Conservation (phyloP, 1,284 basidiomycete genomes). For the Cutaneotrichosporon sp. region DNA sequence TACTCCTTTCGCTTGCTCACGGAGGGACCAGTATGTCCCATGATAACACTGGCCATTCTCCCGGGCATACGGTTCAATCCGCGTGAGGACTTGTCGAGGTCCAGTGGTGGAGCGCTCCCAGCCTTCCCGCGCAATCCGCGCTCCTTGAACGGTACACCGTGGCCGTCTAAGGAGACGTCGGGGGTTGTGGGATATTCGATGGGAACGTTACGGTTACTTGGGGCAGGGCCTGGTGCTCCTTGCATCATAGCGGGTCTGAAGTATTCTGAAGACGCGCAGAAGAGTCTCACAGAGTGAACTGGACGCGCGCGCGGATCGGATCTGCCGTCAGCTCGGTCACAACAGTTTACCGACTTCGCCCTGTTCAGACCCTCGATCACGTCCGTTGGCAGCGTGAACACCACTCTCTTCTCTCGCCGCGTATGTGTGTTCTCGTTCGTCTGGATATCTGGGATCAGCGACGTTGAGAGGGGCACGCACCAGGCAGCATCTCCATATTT, state of each 20-base stretch:
- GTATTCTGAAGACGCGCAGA: slow-evolving; percentile 86
- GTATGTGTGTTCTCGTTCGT: slow-evolving; percentile 30
- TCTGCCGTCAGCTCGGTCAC: slow-evolving; percentile 14
- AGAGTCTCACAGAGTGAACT: slow-evolving; percentile 60
- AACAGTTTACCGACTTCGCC: slow-evolving; percentile 23
- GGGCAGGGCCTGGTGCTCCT: slow-evolving; percentile 39
- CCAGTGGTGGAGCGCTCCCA: slow-evolving; percentile 88
- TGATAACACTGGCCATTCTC: slow-evolving; percentile 65
- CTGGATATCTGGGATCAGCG: slow-evolving; percentile 28
- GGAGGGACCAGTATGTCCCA: slow-evolving; percentile 75
- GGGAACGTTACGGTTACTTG: slow-evolving; percentile 49
- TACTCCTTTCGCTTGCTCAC: slow-evolving; percentile 43
- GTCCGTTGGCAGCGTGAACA: slow-evolving; percentile 32
- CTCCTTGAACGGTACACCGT: slow-evolving; percentile 66
- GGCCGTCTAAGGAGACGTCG: slow-evolving; percentile 78
- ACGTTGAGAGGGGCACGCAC: slow-evolving; percentile 12
- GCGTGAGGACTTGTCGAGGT: slow-evolving; percentile 58
- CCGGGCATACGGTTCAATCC: slow-evolving; percentile 53
- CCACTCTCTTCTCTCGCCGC: slow-evolving; percentile 25
- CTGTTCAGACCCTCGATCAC: slow-evolving; percentile 36
- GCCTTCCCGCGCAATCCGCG: slow-evolving; percentile 94
- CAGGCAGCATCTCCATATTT: slow-evolving; percentile 36
- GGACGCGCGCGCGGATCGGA: slow-evolving; percentile 26
- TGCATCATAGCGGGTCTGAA: slow-evolving; percentile 53
- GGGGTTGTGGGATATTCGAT: slow-evolving; percentile 89